Evolutionary conservation across 2,329 filamentous ascomycete genomes (phyloP).

Genomic region (Neoarthrinium moseri): DNA sequence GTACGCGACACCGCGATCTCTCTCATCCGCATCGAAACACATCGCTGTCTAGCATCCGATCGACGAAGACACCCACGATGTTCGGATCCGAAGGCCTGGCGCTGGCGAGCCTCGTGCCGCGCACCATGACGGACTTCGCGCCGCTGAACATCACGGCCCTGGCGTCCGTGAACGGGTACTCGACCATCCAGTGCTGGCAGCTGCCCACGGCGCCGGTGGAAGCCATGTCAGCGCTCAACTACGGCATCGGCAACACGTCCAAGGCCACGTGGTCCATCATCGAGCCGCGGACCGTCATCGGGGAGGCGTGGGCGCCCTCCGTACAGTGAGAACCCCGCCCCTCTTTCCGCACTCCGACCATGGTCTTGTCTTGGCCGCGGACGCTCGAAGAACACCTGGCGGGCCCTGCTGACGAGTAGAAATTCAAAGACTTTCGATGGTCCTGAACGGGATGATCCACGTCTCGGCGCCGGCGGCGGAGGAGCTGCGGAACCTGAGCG

Average conservation of each 20-base stretch:
- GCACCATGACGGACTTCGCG: neutral
- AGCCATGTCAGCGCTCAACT: constrained; percentile 29
- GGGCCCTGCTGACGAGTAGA: neutral
- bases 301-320: constrained; percentile 31
- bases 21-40: neutral
- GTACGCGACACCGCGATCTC: neutral
- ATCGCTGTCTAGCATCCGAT: neutral
- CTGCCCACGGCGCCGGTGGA: constrained; percentile 20
- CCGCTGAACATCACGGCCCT: constrained; percentile 28
- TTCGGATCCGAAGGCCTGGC: too few species aligned
- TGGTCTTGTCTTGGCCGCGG: neutral
- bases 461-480: constrained; percentile 27
- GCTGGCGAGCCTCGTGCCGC: neutral
- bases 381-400: too few species aligned
- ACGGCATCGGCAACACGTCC: constrained; percentile 25
- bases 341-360: neutral
- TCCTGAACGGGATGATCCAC: constrained; percentile 31
- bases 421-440: constrained; percentile 22
- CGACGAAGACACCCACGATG: neutral
- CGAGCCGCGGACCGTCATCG: constrained; percentile 25
- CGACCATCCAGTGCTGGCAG: constrained; percentile 29
- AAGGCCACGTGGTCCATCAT: constrained; percentile 29
- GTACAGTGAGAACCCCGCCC: constrained; percentile 23
- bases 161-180: constrained; percentile 23
- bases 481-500: constrained; percentile 9